phyloP scores from a whole-genome alignment of 805 yeast species.

The Sugiyamaella boreocaroliniensis region DNA sequence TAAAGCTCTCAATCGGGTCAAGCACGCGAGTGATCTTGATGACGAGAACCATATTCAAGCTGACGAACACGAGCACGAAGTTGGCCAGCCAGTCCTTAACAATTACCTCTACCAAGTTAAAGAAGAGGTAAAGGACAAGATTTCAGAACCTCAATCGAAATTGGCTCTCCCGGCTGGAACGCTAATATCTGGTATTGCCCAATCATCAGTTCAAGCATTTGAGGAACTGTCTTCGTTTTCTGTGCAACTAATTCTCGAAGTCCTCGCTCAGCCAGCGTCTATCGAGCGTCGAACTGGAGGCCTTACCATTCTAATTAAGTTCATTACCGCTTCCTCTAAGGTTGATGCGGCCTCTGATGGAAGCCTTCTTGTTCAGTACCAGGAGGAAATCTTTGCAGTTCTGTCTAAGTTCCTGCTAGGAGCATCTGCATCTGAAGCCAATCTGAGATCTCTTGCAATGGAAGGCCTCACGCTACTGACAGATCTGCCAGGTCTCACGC shows the following conservation, averaged over 20 bases:
- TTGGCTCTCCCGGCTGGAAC: slow-evolving; percentile 56
- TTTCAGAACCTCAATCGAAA: slow-evolving; percentile 45
- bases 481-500: slow-evolving; percentile 43
- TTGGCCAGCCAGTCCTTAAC: slow-evolving; percentile 29
- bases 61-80: slow-evolving; percentile 9
- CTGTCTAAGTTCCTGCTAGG: slow-evolving; percentile 65
- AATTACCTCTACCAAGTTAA: slow-evolving; percentile 34
- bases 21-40: neutral
- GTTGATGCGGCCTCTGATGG: slow-evolving; percentile 13
- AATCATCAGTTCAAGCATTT: slow-evolving; percentile 41
- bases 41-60: neutral
- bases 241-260: slow-evolving; percentile 39
- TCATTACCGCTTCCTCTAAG: slow-evolving; percentile 43
- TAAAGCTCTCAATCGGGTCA: slow-evolving; percentile 28
- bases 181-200: slow-evolving; percentile 50
- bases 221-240: slow-evolving; percentile 32
- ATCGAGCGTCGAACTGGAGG: slow-evolving; percentile 53
- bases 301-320: slow-evolving; percentile 53
- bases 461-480: slow-evolving; percentile 57
- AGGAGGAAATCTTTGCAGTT: slow-evolving; percentile 62
- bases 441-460: slow-evolving; percentile 59
- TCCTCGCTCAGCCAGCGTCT: slow-evolving; percentile 25
- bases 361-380: slow-evolving; percentile 41
- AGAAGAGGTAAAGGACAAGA: slow-evolving; percentile 43
- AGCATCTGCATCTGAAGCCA: slow-evolving; percentile 60